phyloP scores from a whole-genome alignment of 179 eudicot genomes.

The Carnegiea gigantea region DNA sequence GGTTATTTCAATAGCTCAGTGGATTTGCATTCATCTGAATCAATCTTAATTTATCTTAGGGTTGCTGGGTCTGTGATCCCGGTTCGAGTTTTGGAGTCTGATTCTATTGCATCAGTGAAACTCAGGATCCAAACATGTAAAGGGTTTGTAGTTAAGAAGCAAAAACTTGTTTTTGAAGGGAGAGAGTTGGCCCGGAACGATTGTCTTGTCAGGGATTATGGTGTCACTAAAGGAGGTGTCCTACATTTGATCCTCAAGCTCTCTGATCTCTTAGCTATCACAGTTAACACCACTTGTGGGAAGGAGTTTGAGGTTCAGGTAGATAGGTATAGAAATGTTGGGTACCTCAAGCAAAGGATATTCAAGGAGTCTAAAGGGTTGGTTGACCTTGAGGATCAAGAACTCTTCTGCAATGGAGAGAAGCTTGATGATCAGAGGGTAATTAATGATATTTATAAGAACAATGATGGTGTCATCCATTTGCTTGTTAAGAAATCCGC shows the following conservation, averaged over 20 bases:
- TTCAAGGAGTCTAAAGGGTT: conserved; percentile 42
- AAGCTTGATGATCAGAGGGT: conserved; percentile 52
- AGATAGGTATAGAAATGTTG: conserved; percentile 49
- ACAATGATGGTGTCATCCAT: conserved; percentile 52
- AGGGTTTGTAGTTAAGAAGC: conserved; percentile 59
- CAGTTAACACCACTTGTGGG: conserved; percentile 50
- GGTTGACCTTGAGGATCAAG: conserved; percentile 38
- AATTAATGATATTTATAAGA: conserved; percentile 42
- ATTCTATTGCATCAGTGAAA: conserved; percentile 62
- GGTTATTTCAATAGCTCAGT: conserved; percentile 28
- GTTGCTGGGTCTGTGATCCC: conserved; percentile 59
- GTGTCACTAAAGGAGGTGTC: conserved; percentile 45
- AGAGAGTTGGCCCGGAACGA: conserved; percentile 55
- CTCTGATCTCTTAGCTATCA: conserved; percentile 54
- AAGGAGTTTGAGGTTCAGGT: conserved; percentile 47
- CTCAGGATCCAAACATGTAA: conserved; percentile 61
- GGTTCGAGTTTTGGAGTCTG: conserved; percentile 60
- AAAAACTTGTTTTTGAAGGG: conserved; percentile 62
- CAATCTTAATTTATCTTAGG: conserved; percentile 49
- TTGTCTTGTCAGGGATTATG: conserved; percentile 51
- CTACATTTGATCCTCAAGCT: conserved; percentile 53
- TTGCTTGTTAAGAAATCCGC: conserved; percentile 55
- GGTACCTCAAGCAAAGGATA: conserved; percentile 47
- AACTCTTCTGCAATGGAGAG: conserved; percentile 50
- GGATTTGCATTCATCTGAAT: conserved; percentile 36